A percentile compares a stretch with the other conserved stretches of the same genome.
Conservation (phyloP, 1,139 yeast genomes). For the Petasospora fabianii region DNA sequence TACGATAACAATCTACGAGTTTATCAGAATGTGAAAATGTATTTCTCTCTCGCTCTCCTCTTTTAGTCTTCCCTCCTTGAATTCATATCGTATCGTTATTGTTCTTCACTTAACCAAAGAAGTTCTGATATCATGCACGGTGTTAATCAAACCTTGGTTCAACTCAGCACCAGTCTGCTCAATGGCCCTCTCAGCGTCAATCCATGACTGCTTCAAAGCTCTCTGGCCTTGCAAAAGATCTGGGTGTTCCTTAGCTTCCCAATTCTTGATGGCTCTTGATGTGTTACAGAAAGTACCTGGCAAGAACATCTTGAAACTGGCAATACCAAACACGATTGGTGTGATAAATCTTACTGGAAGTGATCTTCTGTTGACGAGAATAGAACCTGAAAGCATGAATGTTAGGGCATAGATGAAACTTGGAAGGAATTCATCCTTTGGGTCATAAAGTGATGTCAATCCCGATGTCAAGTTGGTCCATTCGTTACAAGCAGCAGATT, state of each 20-base stretch:
- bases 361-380: conserved; percentile 44
- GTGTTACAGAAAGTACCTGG: conserved; percentile 36
- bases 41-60: neutral
- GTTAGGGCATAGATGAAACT: conserved; percentile 51
- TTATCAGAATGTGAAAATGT: neutral
- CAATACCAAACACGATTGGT: conserved; percentile 48
- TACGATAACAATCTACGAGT: neutral
- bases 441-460: conserved; percentile 24
- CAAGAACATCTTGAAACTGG: conserved; percentile 34
- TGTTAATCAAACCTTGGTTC: conserved; percentile 17
- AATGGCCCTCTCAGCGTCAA: conserved; percentile 18
- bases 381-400: conserved; percentile 52
- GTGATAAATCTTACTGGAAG: conserved; percentile 48
- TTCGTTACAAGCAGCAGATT: conserved; percentile 25
- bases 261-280: conserved; percentile 20
- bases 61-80: too few species aligned
- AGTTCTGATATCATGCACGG: conserved; percentile 22
- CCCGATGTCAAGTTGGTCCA: conserved; percentile 16
- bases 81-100: neutral
- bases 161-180: conserved; percentile 5
- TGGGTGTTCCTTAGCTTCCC: conserved; percentile 34
- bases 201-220: conserved; percentile 18
- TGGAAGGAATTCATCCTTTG: conserved; percentile 39
- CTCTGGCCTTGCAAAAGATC: conserved; percentile 30
- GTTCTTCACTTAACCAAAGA: conserved; percentile 9